phyloP scores from a whole-genome alignment of 768 basidiomycete species.

The Boletus bicolor region DNA sequence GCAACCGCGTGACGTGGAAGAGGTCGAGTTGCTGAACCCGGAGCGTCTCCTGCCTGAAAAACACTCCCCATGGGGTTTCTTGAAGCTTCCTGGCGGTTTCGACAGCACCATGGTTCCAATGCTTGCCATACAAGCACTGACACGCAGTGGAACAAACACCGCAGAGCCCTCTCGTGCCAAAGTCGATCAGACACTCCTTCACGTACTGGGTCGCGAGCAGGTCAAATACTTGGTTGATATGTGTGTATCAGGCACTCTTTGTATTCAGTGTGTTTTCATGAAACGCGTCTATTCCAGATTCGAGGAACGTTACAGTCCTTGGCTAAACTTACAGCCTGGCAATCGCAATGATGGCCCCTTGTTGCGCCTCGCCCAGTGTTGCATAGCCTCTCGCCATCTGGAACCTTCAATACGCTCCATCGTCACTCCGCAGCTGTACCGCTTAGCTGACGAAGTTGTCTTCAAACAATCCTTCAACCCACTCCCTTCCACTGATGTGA shows the following conservation, averaged over 20 bases:
- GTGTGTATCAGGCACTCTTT: conserved; percentile 23
- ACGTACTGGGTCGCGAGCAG: conserved; percentile 35
- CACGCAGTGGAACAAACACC: conserved; percentile 25
- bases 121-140: conserved; percentile 43
- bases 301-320: conserved; percentile 42
- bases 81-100: conserved; percentile 35
- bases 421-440: conserved; percentile 40
- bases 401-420: conserved; percentile 33
- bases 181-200: conserved; percentile 28
- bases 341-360: conserved; percentile 32
- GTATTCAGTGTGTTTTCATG: background rate
- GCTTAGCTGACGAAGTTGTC: conserved; percentile 39
- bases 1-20: conserved; percentile 20
- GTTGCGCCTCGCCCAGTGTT: conserved; percentile 44
- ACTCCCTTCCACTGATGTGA: conserved; percentile 39
- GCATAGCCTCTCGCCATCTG: conserved; percentile 44
- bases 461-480: conserved; percentile 41
- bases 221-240: conserved; percentile 37
- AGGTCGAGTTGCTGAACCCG: conserved; percentile 31
- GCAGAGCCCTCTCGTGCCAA: conserved; percentile 23
- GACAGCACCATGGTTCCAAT: conserved; percentile 47
- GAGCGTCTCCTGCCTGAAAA: conserved; percentile 37
- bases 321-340: conserved; percentile 39
- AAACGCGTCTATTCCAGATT: conserved; percentile 32
- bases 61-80: conserved; percentile 38